Conservation (phyloP, 495 filamentous ascomycete genomes). For the Evansstolkia leycettana region DNA sequence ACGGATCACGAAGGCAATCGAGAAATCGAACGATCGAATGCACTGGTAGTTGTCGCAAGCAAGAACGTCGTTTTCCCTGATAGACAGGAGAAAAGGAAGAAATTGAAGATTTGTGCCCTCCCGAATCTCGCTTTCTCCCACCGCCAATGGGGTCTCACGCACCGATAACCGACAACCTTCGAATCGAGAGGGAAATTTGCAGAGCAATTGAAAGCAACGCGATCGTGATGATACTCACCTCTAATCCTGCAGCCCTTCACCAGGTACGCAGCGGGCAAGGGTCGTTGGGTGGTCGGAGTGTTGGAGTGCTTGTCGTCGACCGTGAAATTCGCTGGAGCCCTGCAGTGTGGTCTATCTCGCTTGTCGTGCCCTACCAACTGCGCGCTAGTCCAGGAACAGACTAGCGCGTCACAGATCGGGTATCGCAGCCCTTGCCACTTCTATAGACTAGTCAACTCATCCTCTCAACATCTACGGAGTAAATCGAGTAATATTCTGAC, state of each 20-base stretch:
- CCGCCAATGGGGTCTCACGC: no score
- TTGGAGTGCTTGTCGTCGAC: conserved; percentile 28
- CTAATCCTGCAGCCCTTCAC: conserved; percentile 38
- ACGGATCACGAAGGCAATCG: no score
- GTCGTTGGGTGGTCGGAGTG: conserved; percentile 32
- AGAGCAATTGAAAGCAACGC: conserved; percentile 8
- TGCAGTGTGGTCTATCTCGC: conserved; percentile 37
- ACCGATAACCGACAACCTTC: not conserved
- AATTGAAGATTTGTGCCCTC: not conserved
- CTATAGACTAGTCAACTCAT: no score
- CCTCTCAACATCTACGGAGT: no score
- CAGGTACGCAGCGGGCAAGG: conserved; percentile 32
- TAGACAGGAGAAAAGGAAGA: no score
- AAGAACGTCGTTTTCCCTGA: no score
- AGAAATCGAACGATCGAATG: no score
- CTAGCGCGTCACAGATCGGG: conserved; percentile 5
- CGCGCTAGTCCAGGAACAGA: conserved; percentile 10
- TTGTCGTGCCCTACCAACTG: conserved; percentile 29
- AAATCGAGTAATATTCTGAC: no score
- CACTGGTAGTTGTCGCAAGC: no score
- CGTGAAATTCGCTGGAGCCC: conserved; percentile 38
- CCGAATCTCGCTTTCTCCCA: not conserved
- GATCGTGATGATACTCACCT: conserved; percentile 24
- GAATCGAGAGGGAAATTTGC: conserved; percentile 7
- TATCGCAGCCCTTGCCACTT: no score